Conservation (phyloP, 2,329 filamentous ascomycete species). For the Phialophora macrospora region DNA sequence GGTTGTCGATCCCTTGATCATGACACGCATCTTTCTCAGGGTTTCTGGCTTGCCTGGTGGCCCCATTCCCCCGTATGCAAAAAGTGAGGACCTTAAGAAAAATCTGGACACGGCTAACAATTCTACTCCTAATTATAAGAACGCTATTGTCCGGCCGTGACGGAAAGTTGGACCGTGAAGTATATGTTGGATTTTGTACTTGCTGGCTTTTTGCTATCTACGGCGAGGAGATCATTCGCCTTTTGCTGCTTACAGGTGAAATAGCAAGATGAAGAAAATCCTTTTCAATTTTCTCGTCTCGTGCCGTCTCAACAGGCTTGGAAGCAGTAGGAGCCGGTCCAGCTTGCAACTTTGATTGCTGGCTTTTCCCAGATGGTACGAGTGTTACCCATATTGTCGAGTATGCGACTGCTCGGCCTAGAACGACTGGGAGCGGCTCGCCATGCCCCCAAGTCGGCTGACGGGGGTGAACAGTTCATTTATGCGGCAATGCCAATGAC, state of each 20-base stretch:
- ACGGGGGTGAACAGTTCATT: slow-evolving; percentile 2
- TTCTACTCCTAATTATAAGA: background rate
- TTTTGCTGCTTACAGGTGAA: slow-evolving; percentile 14
- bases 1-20: background rate
- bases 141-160: background rate
- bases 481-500: slow-evolving; percentile 79
- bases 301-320: background rate
- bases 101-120: background rate
- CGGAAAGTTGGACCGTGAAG: background rate
- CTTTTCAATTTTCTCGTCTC: background rate
- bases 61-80: background rate
- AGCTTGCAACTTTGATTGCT: background rate
- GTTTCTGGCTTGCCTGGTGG: background rate
- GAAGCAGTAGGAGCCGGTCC: background rate
- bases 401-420: background rate
- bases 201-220: slow-evolving; percentile 13
- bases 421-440: background rate
- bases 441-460: background rate
- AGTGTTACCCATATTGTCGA: background rate
- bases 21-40: background rate
- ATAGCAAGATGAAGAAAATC: slow-evolving; percentile 8
- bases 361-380: no score
- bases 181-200: background rate
- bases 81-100: slow-evolving; percentile 9
- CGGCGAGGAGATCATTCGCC: background rate